Evolutionary conservation across 2,329 filamentous ascomycete genomes (phyloP), one percentile per base, ranked within the genome.

Genomic region (Sporothrix brunneoviolacea): DNA sequence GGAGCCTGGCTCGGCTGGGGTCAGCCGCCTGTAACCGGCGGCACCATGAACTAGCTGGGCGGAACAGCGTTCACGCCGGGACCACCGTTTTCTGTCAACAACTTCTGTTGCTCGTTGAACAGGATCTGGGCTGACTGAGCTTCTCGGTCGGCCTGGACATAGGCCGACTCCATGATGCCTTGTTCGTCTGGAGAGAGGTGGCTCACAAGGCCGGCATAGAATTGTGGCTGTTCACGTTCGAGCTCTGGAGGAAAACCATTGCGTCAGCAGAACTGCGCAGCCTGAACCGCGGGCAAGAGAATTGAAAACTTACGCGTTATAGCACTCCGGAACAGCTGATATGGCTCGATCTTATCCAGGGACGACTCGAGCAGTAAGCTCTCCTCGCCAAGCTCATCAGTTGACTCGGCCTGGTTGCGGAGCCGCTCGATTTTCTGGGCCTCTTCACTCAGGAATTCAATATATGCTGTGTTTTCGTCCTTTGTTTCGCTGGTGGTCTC

Each of bases 371-470:
- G 80, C 46, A 97, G 75, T 53, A 88, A 86, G 65, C 91, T 91
- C 61, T 97, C 93, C 66, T 97, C 91, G 16, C 94, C 82, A 40
- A 96, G 83, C 49, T 95, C 91, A 50, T 95, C 90, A 22, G 91
- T 87, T 2, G 88, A 88, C 43, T 84, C 79, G 22, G 84, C 82
- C 15, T 79, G 77, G 16, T 68, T 66, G 28, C 79, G 75, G 24
- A 84, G 76, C 16, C 83, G 79, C 56, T 84, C 83, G 66, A 93
- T 91, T 65, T 93, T 94, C 61, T 89, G 84, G 12, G 90, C 89
- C 74, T 97, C 91, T 65, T 94, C 87, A 60, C 91, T 94, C 24
- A 98, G 71, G 73, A 98, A 98, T 59, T 97, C 91, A 41, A 98
- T 80, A 65, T 98, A 98, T 6, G 91, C 89, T 21, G 87, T 86